Evolutionary conservation across 1,139 yeast genomes (phyloP).

Genomic region (Diutina scorzettiae): DNA sequence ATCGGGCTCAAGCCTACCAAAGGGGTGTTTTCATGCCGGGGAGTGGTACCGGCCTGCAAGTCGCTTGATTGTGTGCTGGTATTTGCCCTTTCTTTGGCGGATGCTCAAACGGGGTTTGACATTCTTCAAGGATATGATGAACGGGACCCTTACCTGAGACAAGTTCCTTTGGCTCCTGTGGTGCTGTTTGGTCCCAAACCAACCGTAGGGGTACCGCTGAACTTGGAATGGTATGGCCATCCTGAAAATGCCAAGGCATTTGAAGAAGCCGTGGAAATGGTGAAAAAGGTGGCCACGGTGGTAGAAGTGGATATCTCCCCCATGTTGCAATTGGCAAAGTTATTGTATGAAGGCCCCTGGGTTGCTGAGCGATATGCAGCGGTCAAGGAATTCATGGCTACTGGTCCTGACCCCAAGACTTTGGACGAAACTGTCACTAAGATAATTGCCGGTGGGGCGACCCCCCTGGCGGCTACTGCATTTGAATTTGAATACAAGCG

Average conservation of each 20-base stretch:
- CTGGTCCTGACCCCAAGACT: slow-evolving; percentile 57
- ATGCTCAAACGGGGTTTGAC: slow-evolving; percentile 68
- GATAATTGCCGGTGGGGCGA: slow-evolving; percentile 69
- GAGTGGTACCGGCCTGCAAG: slow-evolving; percentile 96
- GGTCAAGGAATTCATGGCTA: slow-evolving; percentile 55
- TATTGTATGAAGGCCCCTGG: slow-evolving; percentile 98
- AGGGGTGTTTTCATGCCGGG: slow-evolving; percentile 73
- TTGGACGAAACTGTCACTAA: slow-evolving; percentile 76
- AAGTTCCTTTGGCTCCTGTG: slow-evolving; percentile 55
- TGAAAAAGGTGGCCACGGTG: slow-evolving; percentile 10
- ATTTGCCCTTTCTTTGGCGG: slow-evolving; percentile 63
- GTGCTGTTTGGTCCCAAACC: slow-evolving; percentile 48
- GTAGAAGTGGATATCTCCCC: slow-evolving; percentile 60
- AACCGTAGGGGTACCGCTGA: slow-evolving; percentile 61
- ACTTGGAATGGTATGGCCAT: slow-evolving; percentile 73
- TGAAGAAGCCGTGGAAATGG: slow-evolving; percentile 39
- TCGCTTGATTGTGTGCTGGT: slow-evolving; percentile 88
- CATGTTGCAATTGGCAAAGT: slow-evolving; percentile 69
- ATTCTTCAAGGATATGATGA: slow-evolving; percentile 63
- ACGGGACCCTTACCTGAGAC: slow-evolving; percentile 72
- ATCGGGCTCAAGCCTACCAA: slow-evolving; percentile 88
- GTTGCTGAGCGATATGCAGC: slow-evolving; percentile 92
- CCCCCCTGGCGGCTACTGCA: slow-evolving; percentile 69
- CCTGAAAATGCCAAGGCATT: slow-evolving; percentile 61
- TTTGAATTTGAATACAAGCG: slow-evolving; percentile 80